Evolutionary conservation across 73 alveolate genomes (phyloP).

Genomic region (Tetrahymena elliotti): DNA sequence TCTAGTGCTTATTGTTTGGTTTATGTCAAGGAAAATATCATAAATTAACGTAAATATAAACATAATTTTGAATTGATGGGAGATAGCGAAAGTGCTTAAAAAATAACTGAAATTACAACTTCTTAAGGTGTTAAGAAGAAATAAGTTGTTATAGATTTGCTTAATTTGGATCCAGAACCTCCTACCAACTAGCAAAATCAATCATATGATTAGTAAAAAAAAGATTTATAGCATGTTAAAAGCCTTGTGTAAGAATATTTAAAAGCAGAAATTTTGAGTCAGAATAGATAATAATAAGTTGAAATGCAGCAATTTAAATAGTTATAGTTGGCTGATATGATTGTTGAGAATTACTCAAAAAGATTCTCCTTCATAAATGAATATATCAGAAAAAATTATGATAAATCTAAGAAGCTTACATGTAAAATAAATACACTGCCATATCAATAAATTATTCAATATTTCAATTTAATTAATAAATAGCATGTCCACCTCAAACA

Average conservation of each 20-base stretch:
- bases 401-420: background rate
- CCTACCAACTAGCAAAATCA: background rate
- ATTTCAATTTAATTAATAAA: background rate
- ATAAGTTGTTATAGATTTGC: background rate
- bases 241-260: background rate
- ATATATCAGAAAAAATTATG: background rate
- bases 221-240: background rate
- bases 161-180: background rate
- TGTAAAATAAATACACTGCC: no score
- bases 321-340: background rate
- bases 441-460: background rate
- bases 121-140: background rate
- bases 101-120: background rate
- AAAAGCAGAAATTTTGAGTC: background rate
- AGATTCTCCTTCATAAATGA: background rate
- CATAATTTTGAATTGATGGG: background rate
- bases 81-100: background rate
- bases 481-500: background rate
- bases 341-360: background rate
- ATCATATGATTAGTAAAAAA: background rate
- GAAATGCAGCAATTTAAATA: background rate
- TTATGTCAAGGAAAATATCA: background rate
- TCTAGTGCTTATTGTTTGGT: background rate
- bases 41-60: background rate
- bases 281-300: background rate